Evolutionary conservation across 805 yeast species (phyloP).

Genomic region (Torulaspora gathmanii): DNA sequence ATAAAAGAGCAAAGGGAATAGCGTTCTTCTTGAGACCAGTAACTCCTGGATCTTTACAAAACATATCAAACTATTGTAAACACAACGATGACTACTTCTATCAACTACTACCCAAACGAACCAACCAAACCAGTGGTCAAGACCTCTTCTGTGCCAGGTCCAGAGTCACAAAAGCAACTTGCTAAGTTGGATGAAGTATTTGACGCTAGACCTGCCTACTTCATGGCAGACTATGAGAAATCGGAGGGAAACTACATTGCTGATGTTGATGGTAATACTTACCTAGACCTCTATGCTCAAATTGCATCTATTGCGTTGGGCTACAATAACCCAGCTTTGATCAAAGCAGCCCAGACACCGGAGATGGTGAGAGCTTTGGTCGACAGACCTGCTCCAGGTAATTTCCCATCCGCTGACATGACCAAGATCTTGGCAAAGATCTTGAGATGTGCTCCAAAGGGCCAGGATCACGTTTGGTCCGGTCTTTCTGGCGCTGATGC

Average conservation of each 20-base stretch:
- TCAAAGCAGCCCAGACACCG: slow-evolving; percentile 52
- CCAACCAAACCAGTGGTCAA: slow-evolving; percentile 64
- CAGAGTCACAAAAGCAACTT: slow-evolving; percentile 52
- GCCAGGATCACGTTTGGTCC: slow-evolving; percentile 57
- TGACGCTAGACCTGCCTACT: slow-evolving; percentile 60
- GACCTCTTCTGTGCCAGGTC: slow-evolving; percentile 71
- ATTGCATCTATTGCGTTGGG: slow-evolving; percentile 68
- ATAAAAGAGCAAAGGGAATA: background rate
- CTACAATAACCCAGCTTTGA: slow-evolving; percentile 62
- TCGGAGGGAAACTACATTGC: slow-evolving; percentile 61
- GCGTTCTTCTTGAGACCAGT: background rate
- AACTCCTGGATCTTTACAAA: no score
- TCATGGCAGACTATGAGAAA: slow-evolving; percentile 59
- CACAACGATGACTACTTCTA: slow-evolving; percentile 40
- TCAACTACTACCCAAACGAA: slow-evolving; percentile 69
- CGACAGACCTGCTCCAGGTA: slow-evolving; percentile 65
- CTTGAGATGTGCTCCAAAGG: slow-evolving; percentile 61
- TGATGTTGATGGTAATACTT: slow-evolving; percentile 60
- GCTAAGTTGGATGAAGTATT: slow-evolving; percentile 51
- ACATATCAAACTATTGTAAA: no score
- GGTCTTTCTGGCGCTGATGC: slow-evolving; percentile 67
- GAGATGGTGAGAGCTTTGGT: slow-evolving; percentile 61
- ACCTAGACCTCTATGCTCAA: slow-evolving; percentile 65
- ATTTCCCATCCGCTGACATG: slow-evolving; percentile 57
- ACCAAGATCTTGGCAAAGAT: slow-evolving; percentile 44